Conservation (phyloP, 2,329 filamentous ascomycete species). For the Chaetomiaceae sp. region DNA sequence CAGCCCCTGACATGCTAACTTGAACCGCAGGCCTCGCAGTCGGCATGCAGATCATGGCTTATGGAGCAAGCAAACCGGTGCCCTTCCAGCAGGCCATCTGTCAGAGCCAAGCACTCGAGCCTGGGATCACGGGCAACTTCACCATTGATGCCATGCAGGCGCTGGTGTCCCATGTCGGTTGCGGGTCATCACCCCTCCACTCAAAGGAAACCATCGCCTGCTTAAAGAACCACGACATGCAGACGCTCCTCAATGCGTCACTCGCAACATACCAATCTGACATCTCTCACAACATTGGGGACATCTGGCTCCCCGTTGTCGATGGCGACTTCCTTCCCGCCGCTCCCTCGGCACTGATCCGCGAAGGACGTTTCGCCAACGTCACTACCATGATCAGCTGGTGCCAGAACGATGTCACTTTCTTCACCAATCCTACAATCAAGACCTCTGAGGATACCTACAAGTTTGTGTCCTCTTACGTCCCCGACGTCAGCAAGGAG, state of each 20-base stretch:
- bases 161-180: constrained; percentile 1
- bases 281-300: constrained; percentile 8
- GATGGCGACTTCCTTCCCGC: constrained; percentile 7
- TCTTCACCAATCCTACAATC: constrained; percentile 7
- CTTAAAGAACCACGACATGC: neutral
- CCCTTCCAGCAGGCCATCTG: constrained; percentile 29
- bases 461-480: constrained; percentile 25
- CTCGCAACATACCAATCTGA: neutral
- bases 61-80: constrained; percentile 30
- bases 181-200: neutral
- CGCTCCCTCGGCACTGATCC: constrained; percentile 1
- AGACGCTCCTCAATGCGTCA: neutral
- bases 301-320: constrained; percentile 9
- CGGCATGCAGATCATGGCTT: constrained; percentile 28
- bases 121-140: constrained; percentile 3
- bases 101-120: constrained; percentile 7
- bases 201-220: constrained; percentile 2
- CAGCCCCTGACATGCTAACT: no score
- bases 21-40: constrained; percentile 1
- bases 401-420: constrained; percentile 6
- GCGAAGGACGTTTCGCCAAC: constrained; percentile 5
- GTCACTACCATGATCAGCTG: constrained; percentile 9
- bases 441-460: constrained; percentile 20
- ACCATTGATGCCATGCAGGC: constrained; percentile 3
- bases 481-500: constrained; percentile 22